Percentiles rank a stretch among this genome's conserved stretches.
Evolutionary conservation across 2,329 filamentous ascomycete species (phyloP).

Genomic region (Pseudogymnoascus sp.): DNA sequence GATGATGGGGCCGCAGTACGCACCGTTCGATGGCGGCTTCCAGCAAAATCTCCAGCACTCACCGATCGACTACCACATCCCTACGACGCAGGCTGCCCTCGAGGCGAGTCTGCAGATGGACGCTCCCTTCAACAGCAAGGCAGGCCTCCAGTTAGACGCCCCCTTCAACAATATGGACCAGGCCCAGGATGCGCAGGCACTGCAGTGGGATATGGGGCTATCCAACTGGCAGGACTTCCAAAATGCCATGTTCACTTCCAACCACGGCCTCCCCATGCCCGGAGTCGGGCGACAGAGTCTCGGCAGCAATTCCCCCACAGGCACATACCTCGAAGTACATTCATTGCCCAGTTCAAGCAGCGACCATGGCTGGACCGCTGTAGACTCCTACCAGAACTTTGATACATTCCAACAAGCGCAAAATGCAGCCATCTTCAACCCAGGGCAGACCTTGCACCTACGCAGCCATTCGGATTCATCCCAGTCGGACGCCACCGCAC

Average conservation of each 20-base stretch:
- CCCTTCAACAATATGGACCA: slow-evolving; percentile 51
- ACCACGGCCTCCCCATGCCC: slow-evolving; percentile 37
- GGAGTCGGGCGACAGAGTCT: slow-evolving; percentile 39
- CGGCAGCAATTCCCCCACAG: slow-evolving; percentile 61
- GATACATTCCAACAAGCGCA: slow-evolving; percentile 56
- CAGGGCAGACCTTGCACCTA: slow-evolving; percentile 80
- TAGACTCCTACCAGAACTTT: slow-evolving; percentile 62
- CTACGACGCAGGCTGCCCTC: slow-evolving; percentile 53
- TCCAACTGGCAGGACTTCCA: slow-evolving; percentile 77
- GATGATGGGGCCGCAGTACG: slow-evolving; percentile 27
- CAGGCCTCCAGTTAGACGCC: slow-evolving; percentile 43
- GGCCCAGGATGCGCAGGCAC: slow-evolving; percentile 42
- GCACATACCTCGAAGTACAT: slow-evolving; percentile 75
- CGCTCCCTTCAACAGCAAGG: slow-evolving; percentile 50
- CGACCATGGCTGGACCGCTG: slow-evolving; percentile 78
- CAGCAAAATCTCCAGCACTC: slow-evolving; percentile 26
- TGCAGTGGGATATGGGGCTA: slow-evolving; percentile 56
- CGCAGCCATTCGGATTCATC: slow-evolving; percentile 82
- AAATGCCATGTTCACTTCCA: slow-evolving; percentile 47
- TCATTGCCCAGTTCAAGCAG: slow-evolving; percentile 73
- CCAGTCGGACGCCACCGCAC: slow-evolving; percentile 58
- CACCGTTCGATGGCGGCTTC: slow-evolving; percentile 22
- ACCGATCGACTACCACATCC: slow-evolving; percentile 30
- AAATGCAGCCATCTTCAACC: slow-evolving; percentile 70
- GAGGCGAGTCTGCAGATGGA: slow-evolving; percentile 53